Evolutionary conservation across 1,284 basidiomycete genomes (phyloP).

Genomic region (Tilletia setariae): DNA sequence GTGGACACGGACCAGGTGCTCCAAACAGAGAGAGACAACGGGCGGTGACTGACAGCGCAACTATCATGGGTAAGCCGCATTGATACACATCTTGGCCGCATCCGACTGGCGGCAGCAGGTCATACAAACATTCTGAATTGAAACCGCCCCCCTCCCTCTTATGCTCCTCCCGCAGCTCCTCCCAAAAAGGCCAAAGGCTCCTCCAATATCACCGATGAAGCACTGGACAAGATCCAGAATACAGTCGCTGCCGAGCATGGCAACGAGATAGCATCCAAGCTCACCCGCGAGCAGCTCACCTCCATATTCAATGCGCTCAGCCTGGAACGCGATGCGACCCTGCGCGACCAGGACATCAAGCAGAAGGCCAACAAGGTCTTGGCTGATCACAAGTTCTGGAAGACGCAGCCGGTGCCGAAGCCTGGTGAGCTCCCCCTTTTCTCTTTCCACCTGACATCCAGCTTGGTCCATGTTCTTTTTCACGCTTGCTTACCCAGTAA

Average conservation of each 20-base stretch:
- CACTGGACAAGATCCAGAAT: conserved; percentile 32
- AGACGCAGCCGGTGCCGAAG: conserved; percentile 75
- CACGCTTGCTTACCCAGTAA: too few species aligned
- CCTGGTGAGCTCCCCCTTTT: conserved; percentile 59
- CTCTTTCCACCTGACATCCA: neutral
- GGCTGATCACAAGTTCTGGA: conserved; percentile 54
- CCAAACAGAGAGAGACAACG: too few species aligned
- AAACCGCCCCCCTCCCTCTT: neutral
- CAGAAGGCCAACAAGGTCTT: conserved; percentile 37
- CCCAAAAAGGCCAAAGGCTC: conserved; percentile 5
- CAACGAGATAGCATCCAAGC: conserved; percentile 31
- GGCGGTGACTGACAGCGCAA: too few species aligned
- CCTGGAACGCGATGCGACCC: conserved; percentile 36
- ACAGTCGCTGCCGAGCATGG: conserved; percentile 37
- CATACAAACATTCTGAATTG: too few species aligned
- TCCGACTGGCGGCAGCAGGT: too few species aligned
- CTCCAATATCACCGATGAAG: conserved; percentile 26
- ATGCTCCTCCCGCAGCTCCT: neutral
- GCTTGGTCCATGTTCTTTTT: too few species aligned
- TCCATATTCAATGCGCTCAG: conserved; percentile 45
- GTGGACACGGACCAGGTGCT: too few species aligned
- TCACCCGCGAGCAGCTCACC: conserved; percentile 36
- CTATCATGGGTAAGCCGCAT: too few species aligned
- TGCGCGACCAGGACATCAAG: conserved; percentile 41
- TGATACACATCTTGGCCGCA: too few species aligned